A percentile compares a stretch with the other conserved stretches of the same genome.
Evolutionary conservation across 495 filamentous ascomycete genomes (phyloP).

Genomic region (Hypomontagnella monticulosa): DNA sequence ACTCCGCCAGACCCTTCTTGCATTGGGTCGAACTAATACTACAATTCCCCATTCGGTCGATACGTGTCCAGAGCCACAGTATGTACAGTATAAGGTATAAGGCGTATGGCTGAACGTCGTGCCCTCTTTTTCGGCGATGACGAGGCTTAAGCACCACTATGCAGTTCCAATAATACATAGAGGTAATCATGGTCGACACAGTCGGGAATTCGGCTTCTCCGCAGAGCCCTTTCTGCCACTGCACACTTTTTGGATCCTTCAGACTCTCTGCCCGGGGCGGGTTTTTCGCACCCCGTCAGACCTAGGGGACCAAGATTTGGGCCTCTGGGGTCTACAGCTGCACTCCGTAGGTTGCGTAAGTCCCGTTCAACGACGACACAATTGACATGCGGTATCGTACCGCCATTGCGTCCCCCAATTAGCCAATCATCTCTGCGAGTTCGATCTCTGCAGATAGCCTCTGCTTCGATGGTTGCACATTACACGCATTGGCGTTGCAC

Average conservation of each 20-base stretch:
- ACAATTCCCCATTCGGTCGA: constrained; percentile 28
- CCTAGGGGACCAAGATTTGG: constrained; percentile 23
- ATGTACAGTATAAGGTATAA: too few species aligned
- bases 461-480: constrained; percentile 21
- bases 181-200: constrained; percentile 15
- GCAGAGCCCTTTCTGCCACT: constrained; percentile 21
- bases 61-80: constrained; percentile 11
- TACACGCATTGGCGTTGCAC: constrained; percentile 30
- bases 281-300: constrained; percentile 23
- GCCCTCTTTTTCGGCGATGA: constrained; percentile 26
- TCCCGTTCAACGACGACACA: constrained; percentile 18
- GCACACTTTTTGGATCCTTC: constrained; percentile 31
- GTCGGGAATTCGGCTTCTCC: constrained; percentile 19
- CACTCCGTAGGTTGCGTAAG: constrained; percentile 19
- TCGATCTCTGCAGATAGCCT: constrained; percentile 23
- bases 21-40: constrained; percentile 21
- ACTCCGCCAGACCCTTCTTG: constrained; percentile 31
- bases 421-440: constrained; percentile 21
- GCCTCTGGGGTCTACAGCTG: constrained; percentile 15
- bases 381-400: constrained; percentile 24
- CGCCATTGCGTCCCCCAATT: constrained; percentile 8
- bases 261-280: constrained; percentile 5
- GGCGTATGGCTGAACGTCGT: constrained; percentile 31
- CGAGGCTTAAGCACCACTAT: constrained; percentile 21
- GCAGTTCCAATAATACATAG: constrained; percentile 2